Evolutionary conservation across 495 filamentous ascomycete genomes (phyloP), one percentile per base, ranked within the genome.

Genomic region (Podospora australis): DNA sequence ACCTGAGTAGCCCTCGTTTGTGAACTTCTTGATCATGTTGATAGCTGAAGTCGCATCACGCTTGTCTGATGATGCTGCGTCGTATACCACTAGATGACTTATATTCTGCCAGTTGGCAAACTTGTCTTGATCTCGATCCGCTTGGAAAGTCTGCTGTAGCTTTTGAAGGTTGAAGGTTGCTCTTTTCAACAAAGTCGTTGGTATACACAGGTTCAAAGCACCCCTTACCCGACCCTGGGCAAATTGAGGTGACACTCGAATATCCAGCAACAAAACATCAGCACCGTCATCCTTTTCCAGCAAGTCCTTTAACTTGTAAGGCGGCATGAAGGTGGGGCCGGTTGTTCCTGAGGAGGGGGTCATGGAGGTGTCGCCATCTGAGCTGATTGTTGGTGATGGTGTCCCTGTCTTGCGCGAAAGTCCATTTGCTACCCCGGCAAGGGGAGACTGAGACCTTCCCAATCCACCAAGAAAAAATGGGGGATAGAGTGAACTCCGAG

Each of bases 21-120:
- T 77, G 60, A 98, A 98, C 61, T 98, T 98, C 63, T 87, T 95
- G 35, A 96, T 70, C 36, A 88, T 90, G 63, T 96, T 94, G 50
- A 84, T 62, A 25, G 87, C 81, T 29, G 77, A 71, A n/a, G 69
- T 58, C 2, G 90, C 83, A 69, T 97, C 94, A 55, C 88, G 88
- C 48, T 78, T 69, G 38, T 88, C 82, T 24, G 77, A 60, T 1
- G 92, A 95, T 21, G 72, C 75, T 20, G 77, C 77, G 64, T 97
- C 92, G 62, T 97, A 97, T 3, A 95, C 86, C 20, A 96, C 75
- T 24, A 98, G 87, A 57, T 82, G 77, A 52, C 78, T 81, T 46
- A 82, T 78, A 22, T 78, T 68, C 48, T 68, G 77, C 94, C 92
- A 97, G 34, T 70, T 70, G 14, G 81, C 74, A 60, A 98, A 97